phyloP scores from a whole-genome alignment of 139 green algal genomes.

The Ettlia oleoabundans region DNA sequence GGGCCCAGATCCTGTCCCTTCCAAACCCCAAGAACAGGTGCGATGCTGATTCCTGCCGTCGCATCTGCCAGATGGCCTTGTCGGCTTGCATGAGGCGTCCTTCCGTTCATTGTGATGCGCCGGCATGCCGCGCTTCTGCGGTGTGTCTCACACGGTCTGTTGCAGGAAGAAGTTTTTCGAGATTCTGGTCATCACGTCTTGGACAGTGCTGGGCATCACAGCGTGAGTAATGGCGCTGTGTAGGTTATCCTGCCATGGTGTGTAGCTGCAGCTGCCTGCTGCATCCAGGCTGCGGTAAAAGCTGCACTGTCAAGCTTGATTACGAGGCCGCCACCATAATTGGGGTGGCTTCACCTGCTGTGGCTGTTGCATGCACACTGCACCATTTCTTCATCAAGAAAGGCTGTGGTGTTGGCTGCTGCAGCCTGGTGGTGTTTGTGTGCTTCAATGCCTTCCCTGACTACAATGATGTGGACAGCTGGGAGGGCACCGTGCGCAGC shows the following conservation, averaged over 20 bases:
- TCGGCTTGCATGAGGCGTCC: too few species aligned
- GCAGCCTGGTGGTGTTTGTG: conserved; percentile 1
- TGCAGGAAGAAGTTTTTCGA: conserved; percentile 29
- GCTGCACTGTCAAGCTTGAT: too few species aligned
- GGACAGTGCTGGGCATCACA: conserved; percentile 23
- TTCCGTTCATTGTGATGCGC: background rate
- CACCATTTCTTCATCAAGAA: too few species aligned
- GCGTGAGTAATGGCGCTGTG: too few species aligned
- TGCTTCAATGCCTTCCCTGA: conserved; percentile 47
- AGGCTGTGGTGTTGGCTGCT: too few species aligned
- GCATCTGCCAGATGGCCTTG: too few species aligned
- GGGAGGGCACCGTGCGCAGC: conserved; percentile 22
- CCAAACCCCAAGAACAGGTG: conserved; percentile 12
- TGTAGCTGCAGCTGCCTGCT: too few species aligned
- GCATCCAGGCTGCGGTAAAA: too few species aligned
- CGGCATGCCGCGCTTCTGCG: background rate
- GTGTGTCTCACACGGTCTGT: background rate
- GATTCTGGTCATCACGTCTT: conserved; percentile 21
- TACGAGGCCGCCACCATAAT: too few species aligned
- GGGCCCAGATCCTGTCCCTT: conserved; percentile 15
- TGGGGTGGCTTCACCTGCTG: too few species aligned
- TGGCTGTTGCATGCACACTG: too few species aligned
- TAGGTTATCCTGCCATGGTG: too few species aligned
- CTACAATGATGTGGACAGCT: conserved; percentile 39
- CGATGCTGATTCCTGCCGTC: background rate